A percentile compares a stretch with the other conserved stretches of the same genome.
Evolutionary conservation across 768 basidiomycete genomes (phyloP).

Genomic region (Cystofilobasidium macerans): DNA sequence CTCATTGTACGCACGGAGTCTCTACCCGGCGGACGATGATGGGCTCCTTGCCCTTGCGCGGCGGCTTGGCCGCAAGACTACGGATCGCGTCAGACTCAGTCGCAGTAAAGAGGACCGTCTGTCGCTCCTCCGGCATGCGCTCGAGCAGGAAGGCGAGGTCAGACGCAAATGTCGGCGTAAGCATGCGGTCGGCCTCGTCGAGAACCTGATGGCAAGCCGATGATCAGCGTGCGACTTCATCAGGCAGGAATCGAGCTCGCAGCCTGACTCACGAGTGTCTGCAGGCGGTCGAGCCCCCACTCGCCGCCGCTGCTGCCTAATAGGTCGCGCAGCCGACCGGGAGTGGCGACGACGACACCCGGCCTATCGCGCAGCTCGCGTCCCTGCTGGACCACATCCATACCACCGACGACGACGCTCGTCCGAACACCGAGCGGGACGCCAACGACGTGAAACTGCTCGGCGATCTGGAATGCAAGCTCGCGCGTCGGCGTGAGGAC

Average conservation of each 20-base stretch:
- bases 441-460: conserved; percentile 88
- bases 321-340: conserved; percentile 86
- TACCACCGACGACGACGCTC: conserved; percentile 85
- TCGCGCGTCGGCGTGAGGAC: conserved; percentile 93
- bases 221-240: not conserved
- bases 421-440: conserved; percentile 68
- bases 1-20: conserved; percentile 1
- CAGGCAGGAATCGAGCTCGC: not conserved
- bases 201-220: conserved; percentile 51
- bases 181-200: conserved; percentile 89
- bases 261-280: conserved; percentile 58
- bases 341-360: conserved; percentile 89
- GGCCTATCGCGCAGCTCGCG: conserved; percentile 72
- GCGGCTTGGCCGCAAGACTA: conserved; percentile 56
- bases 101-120: conserved; percentile 93
- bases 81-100: conserved; percentile 83
- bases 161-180: conserved; percentile 77
- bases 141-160: conserved; percentile 70
- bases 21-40: conserved; percentile 72
- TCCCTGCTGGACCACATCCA: conserved; percentile 96
- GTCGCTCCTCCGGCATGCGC: conserved; percentile 63
- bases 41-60: conserved; percentile 67
- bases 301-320: conserved; percentile 63
- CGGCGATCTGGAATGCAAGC: conserved; percentile 90
- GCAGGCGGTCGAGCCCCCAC: conserved; percentile 74